A percentile compares a stretch with the other conserved stretches of the same genome.
Evolutionary conservation across 306 rosid species (phyloP).

Genomic region (Vigna angularis): DNA sequence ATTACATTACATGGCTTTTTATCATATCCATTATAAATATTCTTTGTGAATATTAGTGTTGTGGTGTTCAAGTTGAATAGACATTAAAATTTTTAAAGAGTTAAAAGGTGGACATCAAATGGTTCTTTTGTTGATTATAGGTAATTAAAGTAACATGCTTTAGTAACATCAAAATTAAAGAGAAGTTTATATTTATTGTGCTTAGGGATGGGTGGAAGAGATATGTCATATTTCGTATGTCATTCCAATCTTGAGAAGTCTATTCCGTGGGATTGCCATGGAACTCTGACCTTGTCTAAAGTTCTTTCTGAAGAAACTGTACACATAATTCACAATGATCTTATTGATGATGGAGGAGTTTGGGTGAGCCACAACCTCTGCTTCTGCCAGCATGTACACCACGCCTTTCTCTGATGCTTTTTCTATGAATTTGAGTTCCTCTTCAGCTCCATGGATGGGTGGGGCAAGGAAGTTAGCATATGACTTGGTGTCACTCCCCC

Average conservation of each 20-base stretch:
- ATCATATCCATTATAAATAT: no score
- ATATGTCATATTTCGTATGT: conserved; percentile 50
- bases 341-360: conserved; percentile 71
- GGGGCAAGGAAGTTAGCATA: conserved; percentile 23
- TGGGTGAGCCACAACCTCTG: conserved; percentile 69
- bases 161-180: no score
- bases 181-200: neutral
- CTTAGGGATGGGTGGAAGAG: neutral
- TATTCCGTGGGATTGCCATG: conserved; percentile 55
- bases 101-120: no score
- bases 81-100: no score
- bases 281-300: conserved; percentile 65
- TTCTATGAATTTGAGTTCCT: conserved; percentile 63
- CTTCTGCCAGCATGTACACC: conserved; percentile 77
- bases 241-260: conserved; percentile 78
- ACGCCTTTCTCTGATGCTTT: conserved; percentile 66
- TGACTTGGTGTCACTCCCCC: conserved; percentile 5
- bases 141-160: no score
- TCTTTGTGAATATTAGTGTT: no score
- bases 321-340: conserved; percentile 66
- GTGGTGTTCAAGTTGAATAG: no score
- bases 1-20: no score
- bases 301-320: conserved; percentile 72
- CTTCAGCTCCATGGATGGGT: conserved; percentile 53
- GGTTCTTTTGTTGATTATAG: no score